Evolutionary conservation across 139 green algal species (phyloP).

Genomic region (Coelastrella sp.): DNA sequence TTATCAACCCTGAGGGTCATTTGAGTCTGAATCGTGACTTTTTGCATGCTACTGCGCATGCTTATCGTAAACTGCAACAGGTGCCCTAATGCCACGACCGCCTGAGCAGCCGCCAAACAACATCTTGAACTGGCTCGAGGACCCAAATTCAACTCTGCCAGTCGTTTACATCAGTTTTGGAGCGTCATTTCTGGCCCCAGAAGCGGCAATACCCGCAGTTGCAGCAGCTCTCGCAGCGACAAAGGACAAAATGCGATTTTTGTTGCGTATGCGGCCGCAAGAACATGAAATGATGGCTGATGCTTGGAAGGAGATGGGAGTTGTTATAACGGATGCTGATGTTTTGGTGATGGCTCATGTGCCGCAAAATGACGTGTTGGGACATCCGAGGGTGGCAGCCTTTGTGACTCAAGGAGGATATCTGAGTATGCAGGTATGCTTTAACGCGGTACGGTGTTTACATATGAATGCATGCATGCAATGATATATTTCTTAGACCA

Average conservation of each 20-base stretch:
- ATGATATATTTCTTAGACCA: too few relatives aligned
- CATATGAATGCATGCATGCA: too few relatives aligned
- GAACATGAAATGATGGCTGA: not conserved
- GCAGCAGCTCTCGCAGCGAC: not conserved
- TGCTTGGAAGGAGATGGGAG: not conserved
- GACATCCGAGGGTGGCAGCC: not conserved
- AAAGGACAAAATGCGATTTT: not conserved
- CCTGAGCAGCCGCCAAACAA: conserved; percentile 3
- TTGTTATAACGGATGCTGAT: not conserved
- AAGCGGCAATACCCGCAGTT: not conserved
- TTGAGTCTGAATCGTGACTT: too few relatives aligned
- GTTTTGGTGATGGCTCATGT: not conserved
- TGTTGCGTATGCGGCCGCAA: not conserved
- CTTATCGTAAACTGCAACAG: not conserved
- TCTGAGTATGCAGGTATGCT: conserved; percentile 37
- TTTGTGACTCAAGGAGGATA: conserved; percentile 49
- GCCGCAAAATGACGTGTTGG: conserved; percentile 46
- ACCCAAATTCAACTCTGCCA: not conserved
- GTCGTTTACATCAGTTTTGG: conserved; percentile 40
- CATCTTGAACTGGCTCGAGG: conserved; percentile 19
- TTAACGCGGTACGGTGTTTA: too few relatives aligned
- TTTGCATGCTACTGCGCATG: not conserved
- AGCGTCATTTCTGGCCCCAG: conserved; percentile 26
- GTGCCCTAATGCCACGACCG: conserved; percentile 35
- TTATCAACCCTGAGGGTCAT: too few relatives aligned